Conservation (phyloP, 2,329 filamentous ascomycete species). For the Blumeria graminis region DNA sequence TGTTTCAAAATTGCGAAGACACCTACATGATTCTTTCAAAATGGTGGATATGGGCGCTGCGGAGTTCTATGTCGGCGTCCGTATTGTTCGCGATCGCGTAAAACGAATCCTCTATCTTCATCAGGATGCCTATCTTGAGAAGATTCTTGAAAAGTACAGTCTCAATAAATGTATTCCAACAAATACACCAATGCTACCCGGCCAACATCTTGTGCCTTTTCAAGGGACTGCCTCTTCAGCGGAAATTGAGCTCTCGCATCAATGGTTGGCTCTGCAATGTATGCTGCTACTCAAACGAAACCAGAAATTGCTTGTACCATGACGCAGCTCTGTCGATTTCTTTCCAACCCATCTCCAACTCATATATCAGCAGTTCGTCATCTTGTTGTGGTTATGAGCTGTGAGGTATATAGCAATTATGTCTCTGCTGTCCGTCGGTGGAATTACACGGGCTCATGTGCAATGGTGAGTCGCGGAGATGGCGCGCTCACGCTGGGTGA, state of each 20-base stretch:
- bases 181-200: neutral
- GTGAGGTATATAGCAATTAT: too few relatives aligned
- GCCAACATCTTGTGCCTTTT: neutral
- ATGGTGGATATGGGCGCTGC: too few relatives aligned
- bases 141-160: neutral
- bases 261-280: neutral
- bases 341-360: neutral
- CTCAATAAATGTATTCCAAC: neutral
- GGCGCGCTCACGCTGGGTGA: too few relatives aligned
- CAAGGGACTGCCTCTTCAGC: neutral
- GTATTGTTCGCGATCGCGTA: too few relatives aligned
- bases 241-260: neutral
- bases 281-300: neutral
- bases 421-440: too few relatives aligned
- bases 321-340: neutral
- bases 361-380: neutral
- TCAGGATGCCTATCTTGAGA: neutral
- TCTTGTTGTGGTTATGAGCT: too few relatives aligned
- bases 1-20: too few relatives aligned
- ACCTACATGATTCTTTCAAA: too few relatives aligned
- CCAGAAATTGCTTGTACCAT: neutral
- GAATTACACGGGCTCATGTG: too few relatives aligned
- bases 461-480: too few relatives aligned
- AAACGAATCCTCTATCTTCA: neutral
- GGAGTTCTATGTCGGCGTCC: too few relatives aligned